phyloP scores from a whole-genome alignment of 2,329 filamentous ascomycete species.

The Tolypocladium inflatum region DNA sequence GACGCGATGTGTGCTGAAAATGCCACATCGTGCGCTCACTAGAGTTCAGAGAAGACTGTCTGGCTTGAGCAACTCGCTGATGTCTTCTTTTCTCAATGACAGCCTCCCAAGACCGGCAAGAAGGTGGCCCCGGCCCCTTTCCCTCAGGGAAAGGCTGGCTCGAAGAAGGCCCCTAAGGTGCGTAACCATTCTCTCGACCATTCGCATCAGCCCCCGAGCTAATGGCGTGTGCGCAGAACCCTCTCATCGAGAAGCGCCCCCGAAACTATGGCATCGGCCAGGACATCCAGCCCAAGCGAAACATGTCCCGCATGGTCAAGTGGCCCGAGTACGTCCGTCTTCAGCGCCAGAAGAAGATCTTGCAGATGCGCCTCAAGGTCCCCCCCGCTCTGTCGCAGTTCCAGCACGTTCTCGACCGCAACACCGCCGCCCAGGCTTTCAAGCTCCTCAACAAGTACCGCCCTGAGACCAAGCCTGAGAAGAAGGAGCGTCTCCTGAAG shows the following conservation, averaged over 20 bases:
- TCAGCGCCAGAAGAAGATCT: conserved; percentile 88
- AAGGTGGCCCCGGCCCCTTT: conserved; percentile 96
- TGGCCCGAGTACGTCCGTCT: conserved; percentile 99
- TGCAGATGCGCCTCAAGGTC: conserved; percentile 97
- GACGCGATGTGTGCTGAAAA: conserved; percentile 42
- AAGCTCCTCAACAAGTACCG: conserved; percentile 99
- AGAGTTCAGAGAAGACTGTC: conserved; percentile 85
- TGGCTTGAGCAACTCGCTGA: conserved; percentile 79
- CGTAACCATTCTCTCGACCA: conserved; percentile 26
- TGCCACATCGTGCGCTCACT: conserved; percentile 59
- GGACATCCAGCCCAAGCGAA: conserved; percentile 94
- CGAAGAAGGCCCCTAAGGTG: conserved; percentile 97
- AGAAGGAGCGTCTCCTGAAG: conserved; percentile 98
- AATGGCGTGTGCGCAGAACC: conserved; percentile 56
- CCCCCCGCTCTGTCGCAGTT: conserved; percentile 96
- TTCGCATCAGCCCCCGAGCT: not conserved
- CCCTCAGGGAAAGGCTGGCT: conserved; percentile 81
- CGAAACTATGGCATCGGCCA: conserved; percentile 98
- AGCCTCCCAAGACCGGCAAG: conserved; percentile 98
- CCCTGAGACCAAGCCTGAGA: conserved; percentile 97
- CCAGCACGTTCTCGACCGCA: conserved; percentile 92
- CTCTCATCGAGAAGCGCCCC: conserved; percentile 95
- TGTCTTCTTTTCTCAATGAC: conserved; percentile 99
- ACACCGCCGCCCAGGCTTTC: conserved; percentile 93
- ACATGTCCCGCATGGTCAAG: conserved; percentile 97